phyloP scores from a whole-genome alignment of 2,329 filamentous ascomycete genomes.

The Seiridium unicorne region DNA sequence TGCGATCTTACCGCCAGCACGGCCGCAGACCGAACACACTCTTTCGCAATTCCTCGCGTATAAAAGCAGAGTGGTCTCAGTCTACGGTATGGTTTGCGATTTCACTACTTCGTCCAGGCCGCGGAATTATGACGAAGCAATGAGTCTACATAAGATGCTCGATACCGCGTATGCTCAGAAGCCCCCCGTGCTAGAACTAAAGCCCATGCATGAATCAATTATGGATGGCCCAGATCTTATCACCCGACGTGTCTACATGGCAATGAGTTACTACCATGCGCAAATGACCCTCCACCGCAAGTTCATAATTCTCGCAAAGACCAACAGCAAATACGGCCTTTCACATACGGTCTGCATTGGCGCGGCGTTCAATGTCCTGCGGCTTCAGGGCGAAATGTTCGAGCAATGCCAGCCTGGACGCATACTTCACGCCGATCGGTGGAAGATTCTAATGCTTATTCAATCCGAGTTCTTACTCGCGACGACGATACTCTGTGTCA shows the following conservation, averaged over 20 bases:
- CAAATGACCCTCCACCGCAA: too few relatives aligned
- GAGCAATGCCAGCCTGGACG: background rate
- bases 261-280: too few relatives aligned
- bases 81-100: background rate
- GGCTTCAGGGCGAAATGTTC: background rate
- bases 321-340: too few relatives aligned
- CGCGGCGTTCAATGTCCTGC: too few relatives aligned
- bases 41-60: background rate
- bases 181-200: background rate
- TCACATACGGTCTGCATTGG: too few relatives aligned
- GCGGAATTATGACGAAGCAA: background rate
- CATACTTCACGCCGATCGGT: background rate
- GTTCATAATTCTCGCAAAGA: too few relatives aligned
- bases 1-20: background rate
- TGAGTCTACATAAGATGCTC: background rate
- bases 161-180: background rate
- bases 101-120: background rate
- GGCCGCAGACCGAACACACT: background rate
- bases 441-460: background rate
- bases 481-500: background rate
- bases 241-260: too few relatives aligned
- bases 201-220: background rate
- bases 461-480: background rate
- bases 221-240: too few relatives aligned
- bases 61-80: background rate